Conservation (phyloP, 495 filamentous ascomycete genomes). For the Penicillium parvum region DNA sequence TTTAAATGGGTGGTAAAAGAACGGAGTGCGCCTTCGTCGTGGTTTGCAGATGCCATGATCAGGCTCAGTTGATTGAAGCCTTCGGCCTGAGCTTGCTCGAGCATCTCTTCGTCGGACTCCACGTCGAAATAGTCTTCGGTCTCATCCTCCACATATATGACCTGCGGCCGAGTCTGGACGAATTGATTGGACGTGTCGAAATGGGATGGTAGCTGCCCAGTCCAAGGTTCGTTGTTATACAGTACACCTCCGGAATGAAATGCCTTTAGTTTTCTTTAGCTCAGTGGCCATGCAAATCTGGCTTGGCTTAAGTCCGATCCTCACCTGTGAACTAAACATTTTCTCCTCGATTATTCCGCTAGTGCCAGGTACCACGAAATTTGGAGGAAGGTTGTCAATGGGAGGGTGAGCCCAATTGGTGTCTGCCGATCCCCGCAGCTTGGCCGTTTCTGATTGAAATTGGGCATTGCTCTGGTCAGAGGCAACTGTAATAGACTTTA, state of each 20-base stretch:
- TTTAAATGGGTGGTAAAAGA: constrained; percentile 64
- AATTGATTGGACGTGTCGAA: constrained; percentile 11
- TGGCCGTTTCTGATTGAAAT: neutral
- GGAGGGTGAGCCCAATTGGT: constrained; percentile 10
- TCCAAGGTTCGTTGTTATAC: constrained; percentile 12
- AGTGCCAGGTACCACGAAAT: neutral
- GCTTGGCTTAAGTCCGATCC: too few relatives aligned
- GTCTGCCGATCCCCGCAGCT: neutral
- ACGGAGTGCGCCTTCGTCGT: constrained; percentile 48
- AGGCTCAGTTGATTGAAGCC: constrained; percentile 47
- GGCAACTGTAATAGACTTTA: constrained; percentile 3
- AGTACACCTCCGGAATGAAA: neutral
- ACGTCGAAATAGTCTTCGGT: constrained; percentile 60
- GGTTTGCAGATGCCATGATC: constrained; percentile 47
- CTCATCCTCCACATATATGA: constrained; percentile 43
- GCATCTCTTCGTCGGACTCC: constrained; percentile 65
- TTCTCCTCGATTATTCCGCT: neutral
- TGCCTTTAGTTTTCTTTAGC: too few relatives aligned
- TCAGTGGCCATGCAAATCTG: too few relatives aligned
- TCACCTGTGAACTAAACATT: too few relatives aligned
- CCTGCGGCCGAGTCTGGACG: constrained; percentile 13
- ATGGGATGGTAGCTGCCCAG: constrained; percentile 4
- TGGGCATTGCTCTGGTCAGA: neutral
- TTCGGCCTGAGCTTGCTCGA: constrained; percentile 49
- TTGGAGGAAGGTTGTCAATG: neutral